Evolutionary conservation across 345 rosid genomes (phyloP).

Genomic region (Crucihimalaya himalaica): DNA sequence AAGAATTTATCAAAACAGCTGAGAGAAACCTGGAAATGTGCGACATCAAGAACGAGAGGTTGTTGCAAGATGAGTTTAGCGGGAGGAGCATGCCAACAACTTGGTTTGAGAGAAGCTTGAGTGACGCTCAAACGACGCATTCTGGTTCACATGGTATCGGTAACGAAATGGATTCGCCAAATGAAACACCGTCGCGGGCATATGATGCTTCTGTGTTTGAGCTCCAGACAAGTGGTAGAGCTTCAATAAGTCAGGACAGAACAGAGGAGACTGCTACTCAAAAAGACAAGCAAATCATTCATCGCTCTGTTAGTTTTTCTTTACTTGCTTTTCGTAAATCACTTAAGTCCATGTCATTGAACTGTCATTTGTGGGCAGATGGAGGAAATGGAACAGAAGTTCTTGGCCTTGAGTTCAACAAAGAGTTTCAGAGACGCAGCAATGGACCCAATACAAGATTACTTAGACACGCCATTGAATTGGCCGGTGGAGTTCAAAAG

Average conservation of each 20-base stretch:
- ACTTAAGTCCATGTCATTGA: not conserved
- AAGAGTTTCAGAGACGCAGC: conserved; percentile 65
- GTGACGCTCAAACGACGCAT: conserved; percentile 32
- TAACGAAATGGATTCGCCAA: conserved; percentile 36
- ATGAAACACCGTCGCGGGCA: conserved; percentile 41
- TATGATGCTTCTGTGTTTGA: conserved; percentile 42
- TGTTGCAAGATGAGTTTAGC: conserved; percentile 12
- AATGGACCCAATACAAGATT: conserved; percentile 67
- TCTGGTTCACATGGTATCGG: conserved; percentile 23
- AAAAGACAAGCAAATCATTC: conserved; percentile 41
- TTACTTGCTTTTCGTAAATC: not conserved
- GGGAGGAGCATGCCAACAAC: conserved; percentile 40
- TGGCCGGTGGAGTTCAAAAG: conserved; percentile 70
- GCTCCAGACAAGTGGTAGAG: conserved; percentile 38
- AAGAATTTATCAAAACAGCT: conserved; percentile 45
- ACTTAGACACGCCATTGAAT: conserved; percentile 38
- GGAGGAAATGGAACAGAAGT: conserved; percentile 44
- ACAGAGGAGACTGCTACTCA: conserved; percentile 29
- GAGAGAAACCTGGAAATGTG: conserved; percentile 37
- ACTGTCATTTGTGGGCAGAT: conserved; percentile 41
- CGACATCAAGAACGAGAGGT: conserved; percentile 34
- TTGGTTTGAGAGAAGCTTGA: conserved; percentile 41
- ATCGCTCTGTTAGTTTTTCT: conserved; percentile 40
- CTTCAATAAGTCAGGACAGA: conserved; percentile 30
- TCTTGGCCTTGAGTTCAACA: conserved; percentile 17